Evolutionary conservation across 106 monocot genomes (phyloP), one percentile per base, ranked within the genome.

Genomic region (Allium sativum): DNA sequence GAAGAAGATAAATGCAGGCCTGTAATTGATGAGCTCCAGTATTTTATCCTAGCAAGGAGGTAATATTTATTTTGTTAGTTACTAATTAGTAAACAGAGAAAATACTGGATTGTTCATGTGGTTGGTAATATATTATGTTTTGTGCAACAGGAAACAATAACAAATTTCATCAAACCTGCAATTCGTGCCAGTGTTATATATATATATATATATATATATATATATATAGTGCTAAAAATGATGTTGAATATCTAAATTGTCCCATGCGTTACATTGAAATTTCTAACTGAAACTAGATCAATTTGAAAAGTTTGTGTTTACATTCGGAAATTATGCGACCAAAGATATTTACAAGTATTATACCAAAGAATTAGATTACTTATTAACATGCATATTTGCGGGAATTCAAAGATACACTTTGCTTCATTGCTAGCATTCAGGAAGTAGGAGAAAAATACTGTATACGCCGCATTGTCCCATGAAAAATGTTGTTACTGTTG

Each of bases 401-500:
- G 96, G 96, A 91, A 43, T 98, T 98, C 52, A 80, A 81, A 65
- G 91, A 98, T 65, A 74, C 96, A 61, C 77, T 91, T 42, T 69
- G 80, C 21, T 98, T 88, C 64, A 87, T 98, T 59, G 72, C 82
- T 46, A 79, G 76, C 50, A 82, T 98, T 75, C 65, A 75, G 4
- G 58, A 31, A 40, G 68, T 78, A 74, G 96, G 84, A 48, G 91
- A 91, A 71, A 65, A 73, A 59, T 85, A 82, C 65, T 91, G 96
- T 56, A 96, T 96, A 19, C 91, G 96, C 58, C 87, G 87, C 40
- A 96, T 96, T 58, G 61, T 96, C 45, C 96, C 96, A 52, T n/a
- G n/a, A n/a, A n/a, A n/a, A n/a, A n/a, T n/a, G n/a, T n/a, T n/a
- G n/a, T n/a, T n/a, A n/a, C n/a, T n/a, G n/a, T n/a, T n/a, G n/a